Conservation (phyloP, 139 green algal genomes). For the Closterium sp. region DNA sequence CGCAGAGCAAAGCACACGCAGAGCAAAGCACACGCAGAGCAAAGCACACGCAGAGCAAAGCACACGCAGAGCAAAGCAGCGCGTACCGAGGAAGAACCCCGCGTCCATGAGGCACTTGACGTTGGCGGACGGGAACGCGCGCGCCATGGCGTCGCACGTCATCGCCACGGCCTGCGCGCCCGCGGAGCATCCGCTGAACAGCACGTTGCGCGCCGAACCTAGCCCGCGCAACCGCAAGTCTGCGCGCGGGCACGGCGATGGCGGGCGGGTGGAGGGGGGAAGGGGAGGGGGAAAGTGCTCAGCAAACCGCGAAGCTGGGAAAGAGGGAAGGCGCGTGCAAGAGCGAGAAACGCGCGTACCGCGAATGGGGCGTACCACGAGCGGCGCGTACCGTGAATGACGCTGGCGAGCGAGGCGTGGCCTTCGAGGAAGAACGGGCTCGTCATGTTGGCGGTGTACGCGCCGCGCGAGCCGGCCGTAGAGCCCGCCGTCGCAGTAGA, state of each 20-base stretch:
- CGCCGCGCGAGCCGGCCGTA: conserved; percentile 1
- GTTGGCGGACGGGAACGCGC: neutral
- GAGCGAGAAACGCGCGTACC: too few species aligned
- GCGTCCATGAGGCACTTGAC: conserved; percentile 9
- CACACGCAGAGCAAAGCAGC: too few species aligned
- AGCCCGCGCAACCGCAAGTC: neutral
- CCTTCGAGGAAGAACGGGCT: neutral
- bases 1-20: too few species aligned
- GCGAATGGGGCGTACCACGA: too few species aligned
- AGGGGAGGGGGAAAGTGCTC: too few species aligned
- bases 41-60: too few species aligned
- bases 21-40: too few species aligned
- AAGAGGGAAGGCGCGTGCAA: too few species aligned
- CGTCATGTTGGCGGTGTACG: neutral
- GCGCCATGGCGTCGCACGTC: conserved; percentile 1
- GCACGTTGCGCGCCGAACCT: neutral
- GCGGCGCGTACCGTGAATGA: neutral
- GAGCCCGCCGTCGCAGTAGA: conserved; percentile 8
- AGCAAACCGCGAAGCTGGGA: too few species aligned
- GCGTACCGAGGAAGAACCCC: neutral
- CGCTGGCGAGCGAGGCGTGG: neutral
- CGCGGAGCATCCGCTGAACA: neutral
- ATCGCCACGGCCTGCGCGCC: conserved; percentile 8
- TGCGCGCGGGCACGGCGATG: neutral
- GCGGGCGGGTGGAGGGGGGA: too few species aligned